phyloP scores from a whole-genome alignment of 306 rosid genomes.

The Quercus cerris region DNA sequence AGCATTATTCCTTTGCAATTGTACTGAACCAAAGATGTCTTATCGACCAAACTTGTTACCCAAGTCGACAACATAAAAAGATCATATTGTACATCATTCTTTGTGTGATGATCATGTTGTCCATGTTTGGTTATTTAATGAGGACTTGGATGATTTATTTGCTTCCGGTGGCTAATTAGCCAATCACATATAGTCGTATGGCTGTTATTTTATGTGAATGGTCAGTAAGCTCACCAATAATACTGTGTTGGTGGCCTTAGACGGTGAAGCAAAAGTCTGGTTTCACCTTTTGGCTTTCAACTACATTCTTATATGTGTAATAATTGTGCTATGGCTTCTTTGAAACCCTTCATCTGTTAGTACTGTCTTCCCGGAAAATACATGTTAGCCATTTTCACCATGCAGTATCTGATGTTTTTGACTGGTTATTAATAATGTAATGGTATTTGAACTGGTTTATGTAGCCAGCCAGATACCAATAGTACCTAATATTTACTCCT shows the following conservation, averaged over 20 bases:
- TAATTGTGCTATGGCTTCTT: not conserved
- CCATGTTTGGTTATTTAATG: not conserved
- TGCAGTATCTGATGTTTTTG: no score
- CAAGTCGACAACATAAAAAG: no score
- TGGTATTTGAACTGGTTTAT: no score
- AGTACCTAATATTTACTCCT: no score
- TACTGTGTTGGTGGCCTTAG: constrained; percentile 6
- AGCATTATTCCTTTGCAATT: not conserved
- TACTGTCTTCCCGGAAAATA: not conserved
- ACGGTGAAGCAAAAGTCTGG: constrained; percentile 18
- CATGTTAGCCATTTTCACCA: no score
- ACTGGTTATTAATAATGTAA: no score
- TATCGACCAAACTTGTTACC: no score
- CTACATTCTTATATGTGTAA: not conserved
- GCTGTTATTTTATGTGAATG: constrained; percentile 38
- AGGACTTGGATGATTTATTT: not conserved
- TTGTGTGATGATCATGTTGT: not conserved
- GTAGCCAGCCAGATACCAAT: no score
- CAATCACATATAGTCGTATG: constrained; percentile 27
- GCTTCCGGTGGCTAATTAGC: constrained; percentile 40
- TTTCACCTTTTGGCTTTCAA: constrained; percentile 10
- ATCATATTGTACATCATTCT: not conserved
- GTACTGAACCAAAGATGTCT: no score
- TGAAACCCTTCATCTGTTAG: no score
- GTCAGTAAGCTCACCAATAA: constrained; percentile 49